Evolutionary conservation across 352 stramenopile genomes (phyloP).

Genomic region (Stramenopiles sp.): DNA sequence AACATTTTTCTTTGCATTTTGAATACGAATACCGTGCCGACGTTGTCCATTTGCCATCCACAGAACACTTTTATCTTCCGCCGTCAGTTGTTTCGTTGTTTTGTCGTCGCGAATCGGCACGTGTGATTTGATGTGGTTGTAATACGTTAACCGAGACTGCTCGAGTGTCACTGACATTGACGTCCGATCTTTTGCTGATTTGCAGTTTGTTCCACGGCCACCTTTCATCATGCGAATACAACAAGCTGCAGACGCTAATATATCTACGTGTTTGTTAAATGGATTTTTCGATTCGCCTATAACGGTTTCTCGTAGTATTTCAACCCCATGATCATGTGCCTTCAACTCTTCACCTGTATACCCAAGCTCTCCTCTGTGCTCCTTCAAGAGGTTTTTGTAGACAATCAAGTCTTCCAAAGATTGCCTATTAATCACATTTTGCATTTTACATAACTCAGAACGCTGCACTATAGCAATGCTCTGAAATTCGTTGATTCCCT

Average conservation of each 20-base stretch:
- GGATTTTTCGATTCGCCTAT: background rate
- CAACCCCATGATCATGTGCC: background rate
- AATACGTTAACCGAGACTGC: slow-evolving; percentile 3
- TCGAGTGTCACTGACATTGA: slow-evolving; percentile 7
- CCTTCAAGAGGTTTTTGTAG: background rate
- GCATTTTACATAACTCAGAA: background rate
- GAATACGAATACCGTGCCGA: background rate
- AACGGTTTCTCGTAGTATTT: background rate
- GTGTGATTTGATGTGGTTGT: slow-evolving; percentile 5
- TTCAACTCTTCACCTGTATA: background rate
- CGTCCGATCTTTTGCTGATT: slow-evolving; percentile 11
- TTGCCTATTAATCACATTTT: slow-evolving; percentile 2
- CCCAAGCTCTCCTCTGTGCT: background rate
- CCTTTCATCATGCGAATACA: slow-evolving; percentile 10
- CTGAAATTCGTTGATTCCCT: slow-evolving; percentile 10
- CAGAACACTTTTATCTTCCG: background rate
- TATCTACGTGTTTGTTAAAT: background rate
- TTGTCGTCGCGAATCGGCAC: background rate
- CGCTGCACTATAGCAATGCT: background rate
- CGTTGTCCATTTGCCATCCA: slow-evolving; percentile 11
- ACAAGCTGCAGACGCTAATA: background rate
- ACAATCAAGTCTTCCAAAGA: background rate
- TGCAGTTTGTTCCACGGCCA: slow-evolving; percentile 7
- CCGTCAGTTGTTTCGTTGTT: background rate
- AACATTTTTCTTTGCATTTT: slow-evolving; percentile 12